Conservation (phyloP, 805 yeast species). For the Kazachstania taianensis region DNA sequence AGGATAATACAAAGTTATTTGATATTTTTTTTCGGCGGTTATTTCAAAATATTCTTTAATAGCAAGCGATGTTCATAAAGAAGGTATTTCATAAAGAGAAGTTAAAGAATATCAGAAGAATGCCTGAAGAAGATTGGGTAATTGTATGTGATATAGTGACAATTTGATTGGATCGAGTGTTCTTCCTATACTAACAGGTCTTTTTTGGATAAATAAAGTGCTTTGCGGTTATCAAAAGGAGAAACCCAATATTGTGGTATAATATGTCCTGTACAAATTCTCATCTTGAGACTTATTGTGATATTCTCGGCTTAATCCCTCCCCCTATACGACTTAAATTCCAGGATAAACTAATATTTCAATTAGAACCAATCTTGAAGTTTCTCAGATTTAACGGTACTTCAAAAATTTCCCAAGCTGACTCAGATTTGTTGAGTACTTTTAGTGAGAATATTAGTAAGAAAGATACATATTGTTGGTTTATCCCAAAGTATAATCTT, state of each 20-base stretch:
- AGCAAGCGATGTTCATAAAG: no score
- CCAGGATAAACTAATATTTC: not conserved
- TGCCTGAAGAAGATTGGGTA: conserved; percentile 7
- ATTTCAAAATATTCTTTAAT: no score
- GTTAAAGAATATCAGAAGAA: no score
- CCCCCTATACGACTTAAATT: not conserved
- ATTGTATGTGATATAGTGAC: conserved; percentile 6
- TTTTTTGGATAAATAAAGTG: no score
- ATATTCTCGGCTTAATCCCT: no score
- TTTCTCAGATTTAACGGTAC: no score
- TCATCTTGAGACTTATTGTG: no score
- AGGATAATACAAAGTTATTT: no score
- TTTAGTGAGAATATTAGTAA: not conserved
- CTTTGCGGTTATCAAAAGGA: conserved; percentile 17
- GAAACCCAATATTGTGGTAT: conserved; percentile 15
- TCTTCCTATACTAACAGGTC: not conserved
- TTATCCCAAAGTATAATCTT: not conserved
- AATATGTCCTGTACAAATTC: no score
- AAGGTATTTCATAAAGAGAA: no score
- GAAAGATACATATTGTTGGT: not conserved
- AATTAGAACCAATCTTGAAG: not conserved
- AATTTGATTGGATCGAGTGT: not conserved
- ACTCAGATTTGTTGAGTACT: not conserved
- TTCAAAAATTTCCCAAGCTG: no score
- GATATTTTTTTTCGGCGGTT: no score